Conservation (phyloP, 2,329 filamentous ascomycete genomes). For the Macrophomina pseudophaseolina region DNA sequence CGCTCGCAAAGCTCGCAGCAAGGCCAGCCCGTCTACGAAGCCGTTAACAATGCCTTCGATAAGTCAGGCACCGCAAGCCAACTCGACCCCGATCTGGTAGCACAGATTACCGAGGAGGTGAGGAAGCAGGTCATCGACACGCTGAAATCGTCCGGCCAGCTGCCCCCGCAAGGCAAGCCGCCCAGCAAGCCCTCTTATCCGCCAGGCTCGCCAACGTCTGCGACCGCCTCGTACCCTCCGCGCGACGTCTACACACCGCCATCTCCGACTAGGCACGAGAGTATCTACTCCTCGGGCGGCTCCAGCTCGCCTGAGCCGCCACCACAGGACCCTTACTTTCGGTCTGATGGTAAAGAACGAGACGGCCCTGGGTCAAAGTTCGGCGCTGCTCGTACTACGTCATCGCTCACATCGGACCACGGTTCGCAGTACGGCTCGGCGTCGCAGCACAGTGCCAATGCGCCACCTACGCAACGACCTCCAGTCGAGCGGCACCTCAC, state of each 20-base stretch:
- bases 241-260: slow-evolving; percentile 61
- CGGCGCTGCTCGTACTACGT: slow-evolving; percentile 34
- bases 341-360: slow-evolving; percentile 8
- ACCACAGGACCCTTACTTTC: slow-evolving; percentile 7
- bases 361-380: slow-evolving; percentile 38
- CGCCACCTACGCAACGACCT: slow-evolving; percentile 6
- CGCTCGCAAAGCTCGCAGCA: slow-evolving; percentile 40
- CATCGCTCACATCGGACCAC: slow-evolving; percentile 23
- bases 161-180: slow-evolving; percentile 36
- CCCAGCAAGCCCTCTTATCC: slow-evolving; percentile 38
- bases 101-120: slow-evolving; percentile 66
- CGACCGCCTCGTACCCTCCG: slow-evolving; percentile 54
- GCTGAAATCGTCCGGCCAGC: slow-evolving; percentile 52
- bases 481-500: slow-evolving; percentile 36
- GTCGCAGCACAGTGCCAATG: slow-evolving; percentile 12
- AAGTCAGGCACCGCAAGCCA: slow-evolving; percentile 55
- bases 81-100: slow-evolving; percentile 65
- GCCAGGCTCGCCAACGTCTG: slow-evolving; percentile 51
- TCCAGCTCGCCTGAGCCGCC: slow-evolving; percentile 44
- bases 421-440: slow-evolving; percentile 21
- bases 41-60: slow-evolving; percentile 62
- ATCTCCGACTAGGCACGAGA: slow-evolving; percentile 51
- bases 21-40: slow-evolving; percentile 59
- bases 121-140: slow-evolving; percentile 50
- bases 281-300: slow-evolving; percentile 33